These are phyloP conservation scores for Picea glauca DNA, from an alignment of 75 land plant genomes.

Conservation along the genomic window DNA sequence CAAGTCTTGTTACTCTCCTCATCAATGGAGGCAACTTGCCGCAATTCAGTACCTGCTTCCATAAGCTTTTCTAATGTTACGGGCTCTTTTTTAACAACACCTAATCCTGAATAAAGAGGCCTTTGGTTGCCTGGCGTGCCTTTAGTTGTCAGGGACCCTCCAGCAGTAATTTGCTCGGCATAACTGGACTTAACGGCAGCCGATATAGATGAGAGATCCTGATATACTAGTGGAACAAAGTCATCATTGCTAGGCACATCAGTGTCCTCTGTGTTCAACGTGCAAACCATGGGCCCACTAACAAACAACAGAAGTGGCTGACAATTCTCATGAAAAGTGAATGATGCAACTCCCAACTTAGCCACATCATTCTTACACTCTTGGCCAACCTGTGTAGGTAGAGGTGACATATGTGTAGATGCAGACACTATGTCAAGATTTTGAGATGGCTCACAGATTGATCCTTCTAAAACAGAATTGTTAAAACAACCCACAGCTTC, in stretches of 20 bases:
- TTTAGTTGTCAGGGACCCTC: not conserved
- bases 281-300: slow-evolving; percentile 35
- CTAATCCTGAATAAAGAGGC: slow-evolving; percentile 4
- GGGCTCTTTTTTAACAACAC: slow-evolving; percentile 12
- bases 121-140: not conserved
- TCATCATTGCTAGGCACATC: slow-evolving; percentile 55
- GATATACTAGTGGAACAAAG: slow-evolving; percentile 13
- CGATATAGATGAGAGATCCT: not conserved
- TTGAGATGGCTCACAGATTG: not conserved
- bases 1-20: slow-evolving; percentile 1
- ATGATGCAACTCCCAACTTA: not conserved
- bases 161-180: not conserved
- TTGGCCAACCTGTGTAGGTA: not conserved
- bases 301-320: slow-evolving; percentile 10
- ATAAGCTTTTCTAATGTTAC: not conserved
- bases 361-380: not conserved
- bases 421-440: not conserved
- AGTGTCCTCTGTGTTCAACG: slow-evolving; percentile 47
- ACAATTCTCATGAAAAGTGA: slow-evolving; percentile 3
- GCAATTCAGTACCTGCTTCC: not conserved
- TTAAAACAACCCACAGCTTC: not conserved
- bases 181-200: not conserved
- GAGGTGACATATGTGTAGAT: not conserved
- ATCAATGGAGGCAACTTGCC: not conserved
- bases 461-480: not conserved